These are phyloP conservation scores for Tetrahymena elliotti DNA, from an alignment of 73 alveolate genomes.

Conservation along the genomic window DNA sequence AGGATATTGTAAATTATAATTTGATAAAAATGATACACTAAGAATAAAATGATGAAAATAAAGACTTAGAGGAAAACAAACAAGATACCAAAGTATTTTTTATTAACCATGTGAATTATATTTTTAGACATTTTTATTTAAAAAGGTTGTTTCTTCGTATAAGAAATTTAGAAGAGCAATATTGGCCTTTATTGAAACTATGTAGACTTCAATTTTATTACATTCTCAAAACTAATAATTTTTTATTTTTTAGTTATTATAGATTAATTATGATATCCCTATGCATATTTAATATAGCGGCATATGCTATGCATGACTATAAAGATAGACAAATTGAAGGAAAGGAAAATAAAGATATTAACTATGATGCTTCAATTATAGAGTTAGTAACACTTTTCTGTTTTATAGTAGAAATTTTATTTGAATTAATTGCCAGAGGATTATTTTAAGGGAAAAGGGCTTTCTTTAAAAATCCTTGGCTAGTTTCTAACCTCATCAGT, in stretches of 20 bases:
- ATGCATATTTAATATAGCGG: not conserved
- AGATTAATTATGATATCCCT: not conserved
- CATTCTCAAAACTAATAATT: not conserved
- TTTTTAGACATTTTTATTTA: not conserved
- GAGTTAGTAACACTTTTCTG: not conserved
- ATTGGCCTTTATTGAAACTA: not conserved
- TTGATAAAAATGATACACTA: not conserved
- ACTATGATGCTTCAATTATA: not conserved
- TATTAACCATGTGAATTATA: too few species aligned
- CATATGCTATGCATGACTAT: not conserved
- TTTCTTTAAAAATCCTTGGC: not conserved
- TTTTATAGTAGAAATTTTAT: not conserved
- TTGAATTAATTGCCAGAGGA: not conserved
- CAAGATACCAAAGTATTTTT: not conserved
- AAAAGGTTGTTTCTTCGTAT: not conserved
- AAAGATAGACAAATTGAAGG: not conserved
- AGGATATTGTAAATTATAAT: not conserved
- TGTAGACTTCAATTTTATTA: not conserved
- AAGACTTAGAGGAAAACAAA: not conserved
- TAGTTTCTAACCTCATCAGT: not conserved
- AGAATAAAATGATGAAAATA: not conserved
- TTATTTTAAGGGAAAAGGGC: not conserved
- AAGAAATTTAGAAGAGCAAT: not conserved
- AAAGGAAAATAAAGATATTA: not conserved
- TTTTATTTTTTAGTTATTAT: not conserved